Percentiles rank a stretch among this genome's conserved stretches.
phyloP scores from a whole-genome alignment of 1,139 yeast species.

The Suhomyces coccinellae region DNA sequence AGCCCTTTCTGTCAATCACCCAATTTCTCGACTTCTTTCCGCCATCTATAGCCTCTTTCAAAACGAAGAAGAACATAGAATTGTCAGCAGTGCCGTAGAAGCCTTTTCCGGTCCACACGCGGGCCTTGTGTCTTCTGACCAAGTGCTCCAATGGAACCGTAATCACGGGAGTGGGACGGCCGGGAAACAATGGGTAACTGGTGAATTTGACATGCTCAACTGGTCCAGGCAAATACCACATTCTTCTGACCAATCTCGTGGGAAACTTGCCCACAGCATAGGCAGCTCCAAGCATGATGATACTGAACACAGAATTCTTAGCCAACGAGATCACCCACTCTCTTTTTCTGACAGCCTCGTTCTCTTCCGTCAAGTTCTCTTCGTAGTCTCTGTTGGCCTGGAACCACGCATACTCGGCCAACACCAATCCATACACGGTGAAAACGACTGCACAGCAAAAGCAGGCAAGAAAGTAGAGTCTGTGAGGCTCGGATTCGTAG shows the following conservation, averaged over 20 bases:
- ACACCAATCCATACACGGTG: slow-evolving; percentile 64
- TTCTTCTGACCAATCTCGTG: slow-evolving; percentile 67
- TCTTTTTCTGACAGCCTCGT: slow-evolving; percentile 35
- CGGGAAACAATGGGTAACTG: slow-evolving; percentile 75
- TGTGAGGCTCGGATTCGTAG: slow-evolving; percentile 83
- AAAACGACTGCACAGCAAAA: slow-evolving; percentile 69
- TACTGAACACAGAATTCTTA: slow-evolving; percentile 37
- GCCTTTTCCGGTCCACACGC: slow-evolving; percentile 84
- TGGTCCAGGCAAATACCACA: slow-evolving; percentile 70
- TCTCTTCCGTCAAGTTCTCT: slow-evolving; percentile 53
- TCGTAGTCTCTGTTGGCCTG: slow-evolving; percentile 58
- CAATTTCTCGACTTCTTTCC: slow-evolving; percentile 55
- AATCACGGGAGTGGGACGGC: slow-evolving; percentile 71
- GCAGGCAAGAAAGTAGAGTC: slow-evolving; percentile 69
- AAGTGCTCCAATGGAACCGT: slow-evolving; percentile 62
- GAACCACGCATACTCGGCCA: slow-evolving; percentile 57
- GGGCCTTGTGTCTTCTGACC: slow-evolving; percentile 58
- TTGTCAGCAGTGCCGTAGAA: slow-evolving; percentile 82
- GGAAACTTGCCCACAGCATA: slow-evolving; percentile 56
- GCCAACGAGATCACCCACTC: slow-evolving; percentile 38
- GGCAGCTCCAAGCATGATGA: slow-evolving; percentile 42
- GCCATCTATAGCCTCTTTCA: slow-evolving; percentile 50
- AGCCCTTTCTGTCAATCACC: slow-evolving; percentile 79
- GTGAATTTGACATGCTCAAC: slow-evolving; percentile 61
- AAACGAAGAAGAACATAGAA: slow-evolving; percentile 69